Base-by-base conservation (phyloP, 441 rosid species). In the Viola pubescens region DNA sequence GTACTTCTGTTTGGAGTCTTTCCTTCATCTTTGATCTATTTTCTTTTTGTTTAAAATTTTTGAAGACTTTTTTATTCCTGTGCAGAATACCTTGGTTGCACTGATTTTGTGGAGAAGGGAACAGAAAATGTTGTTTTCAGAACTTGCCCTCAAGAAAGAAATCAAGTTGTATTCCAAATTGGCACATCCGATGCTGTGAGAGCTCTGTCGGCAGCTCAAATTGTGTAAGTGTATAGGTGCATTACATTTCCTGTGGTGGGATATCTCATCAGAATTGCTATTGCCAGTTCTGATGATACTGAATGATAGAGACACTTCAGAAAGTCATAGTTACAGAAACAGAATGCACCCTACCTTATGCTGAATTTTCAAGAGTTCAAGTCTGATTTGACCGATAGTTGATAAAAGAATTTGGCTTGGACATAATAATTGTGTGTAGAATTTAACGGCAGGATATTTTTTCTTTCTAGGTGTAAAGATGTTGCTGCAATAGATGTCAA, bases 161-260 rank as follows among this genome's bases (percentile, higher is more conserved):
- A 70, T n/a, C 88, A 52, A 6, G 86, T 90, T 42, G 88, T 88
- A 52, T 86, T 87, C 70, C 94, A 88, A 67, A 77, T 90, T 80
- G 97, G 97, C 51, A 91, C 97, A 67, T 86, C 94, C 60, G 86
- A 91, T 81, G 90, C 97, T 54, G 81, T 77, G 59, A 91, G 96
- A 71, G 97, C 96, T 59, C 65, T 91, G 56, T 79, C 67, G n/a
- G 91, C 97, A 62, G 82, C 96, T 72, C 75, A 84, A 71, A 67
- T 91, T 48, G 94, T 91, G 96, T 91, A 66, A 72, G 84, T 26
- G 19, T 5, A 14, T 43, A 0, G 11, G 48, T 46, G 9, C 11
- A 8, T 6, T 46, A 0, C 45, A 42, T 42, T 53, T 47, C 13
- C 14, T 8, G 16, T 49, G 9, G 11, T 38, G 4, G n/a, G n/a